These are phyloP conservation scores for Alternaria sp. DNA, from an alignment of 2,329 filamentous ascomycete species.

Conservation along the genomic window DNA sequence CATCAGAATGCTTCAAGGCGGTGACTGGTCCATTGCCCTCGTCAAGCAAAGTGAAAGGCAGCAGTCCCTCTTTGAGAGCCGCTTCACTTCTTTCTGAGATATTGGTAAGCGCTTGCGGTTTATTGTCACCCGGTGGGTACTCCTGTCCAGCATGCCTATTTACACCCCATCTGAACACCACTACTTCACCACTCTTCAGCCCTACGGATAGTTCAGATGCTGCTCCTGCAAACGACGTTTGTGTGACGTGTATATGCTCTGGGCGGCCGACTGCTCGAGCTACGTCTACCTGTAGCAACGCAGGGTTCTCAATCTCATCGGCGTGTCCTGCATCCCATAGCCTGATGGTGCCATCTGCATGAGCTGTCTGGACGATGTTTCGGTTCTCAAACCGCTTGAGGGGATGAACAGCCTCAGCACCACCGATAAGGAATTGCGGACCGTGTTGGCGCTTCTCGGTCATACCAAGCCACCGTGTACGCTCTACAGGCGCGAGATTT, in stretches of 20 bases:
- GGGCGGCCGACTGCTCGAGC: slow-evolving; percentile 81
- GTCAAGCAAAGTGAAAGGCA: slow-evolving; percentile 82
- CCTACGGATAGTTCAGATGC: slow-evolving; percentile 88
- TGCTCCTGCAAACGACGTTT: slow-evolving; percentile 79
- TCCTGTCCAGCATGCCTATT: slow-evolving; percentile 77
- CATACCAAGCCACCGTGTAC: slow-evolving; percentile 87
- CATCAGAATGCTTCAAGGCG: slow-evolving; percentile 82
- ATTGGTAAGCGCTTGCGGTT: slow-evolving; percentile 66
- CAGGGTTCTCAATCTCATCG: slow-evolving; percentile 89
- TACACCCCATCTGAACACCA: slow-evolving; percentile 85
- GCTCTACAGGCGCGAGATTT: slow-evolving; percentile 74
- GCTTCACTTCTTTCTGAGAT: slow-evolving; percentile 77
- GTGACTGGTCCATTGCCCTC: slow-evolving; percentile 83
- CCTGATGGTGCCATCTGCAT: slow-evolving; percentile 89
- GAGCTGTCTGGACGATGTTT: slow-evolving; percentile 83
- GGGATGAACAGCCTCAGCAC: slow-evolving; percentile 72
- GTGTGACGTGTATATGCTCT: slow-evolving; percentile 75
- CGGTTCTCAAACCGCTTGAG: slow-evolving; percentile 80
- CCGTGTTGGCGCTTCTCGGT: slow-evolving; percentile 82
- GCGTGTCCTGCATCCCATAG: slow-evolving; percentile 92
- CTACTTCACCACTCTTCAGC: slow-evolving; percentile 80
- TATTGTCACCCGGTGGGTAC: slow-evolving; percentile 58
- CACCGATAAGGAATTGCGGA: slow-evolving; percentile 78
- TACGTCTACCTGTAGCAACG: slow-evolving; percentile 83
- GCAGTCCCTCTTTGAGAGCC: slow-evolving; percentile 75